These are phyloP conservation scores for Bretziella fagacearum DNA, from an alignment of 2,329 filamentous ascomycete species.

Conservation along the genomic window DNA sequence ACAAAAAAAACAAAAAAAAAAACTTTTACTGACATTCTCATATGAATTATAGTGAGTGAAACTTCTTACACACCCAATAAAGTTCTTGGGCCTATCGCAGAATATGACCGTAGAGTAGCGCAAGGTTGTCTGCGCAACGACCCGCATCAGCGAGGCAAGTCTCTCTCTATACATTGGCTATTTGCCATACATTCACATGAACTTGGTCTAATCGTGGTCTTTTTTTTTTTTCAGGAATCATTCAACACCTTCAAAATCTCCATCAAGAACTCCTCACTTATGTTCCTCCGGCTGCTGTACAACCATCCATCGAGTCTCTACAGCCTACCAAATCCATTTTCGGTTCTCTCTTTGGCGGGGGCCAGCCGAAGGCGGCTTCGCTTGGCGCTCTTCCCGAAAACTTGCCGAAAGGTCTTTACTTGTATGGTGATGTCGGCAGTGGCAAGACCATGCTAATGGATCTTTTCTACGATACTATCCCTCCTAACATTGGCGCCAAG, in stretches of 20 bases:
- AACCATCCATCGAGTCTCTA: slow-evolving; percentile 57
- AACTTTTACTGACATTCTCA: neutral
- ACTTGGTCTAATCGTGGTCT: too few species aligned
- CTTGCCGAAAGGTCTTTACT: slow-evolving; percentile 76
- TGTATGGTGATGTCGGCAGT: slow-evolving; percentile 91
- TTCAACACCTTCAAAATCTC: slow-evolving; percentile 74
- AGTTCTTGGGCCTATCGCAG: slow-evolving; percentile 54
- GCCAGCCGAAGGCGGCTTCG: slow-evolving; percentile 19
- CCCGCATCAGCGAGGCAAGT: slow-evolving; percentile 68
- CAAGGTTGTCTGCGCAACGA: slow-evolving; percentile 65
- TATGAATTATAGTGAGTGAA: neutral
- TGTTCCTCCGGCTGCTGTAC: slow-evolving; percentile 52
- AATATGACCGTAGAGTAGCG: slow-evolving; percentile 72
- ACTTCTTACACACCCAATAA: neutral
- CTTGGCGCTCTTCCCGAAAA: slow-evolving; percentile 46
- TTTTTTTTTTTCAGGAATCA: slow-evolving; percentile 66
- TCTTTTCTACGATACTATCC: slow-evolving; percentile 86
- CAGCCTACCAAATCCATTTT: slow-evolving; percentile 38
- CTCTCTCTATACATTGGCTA: neutral
- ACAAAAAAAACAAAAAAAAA: neutral
- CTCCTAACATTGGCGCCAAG: slow-evolving; percentile 60
- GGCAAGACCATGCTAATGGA: slow-evolving; percentile 99
- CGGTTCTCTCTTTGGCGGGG: slow-evolving; percentile 43
- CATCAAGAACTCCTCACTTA: slow-evolving; percentile 69
- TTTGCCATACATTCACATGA: neutral